Base-by-base conservation (phyloP, 2,329 filamentous ascomycete species). In the Fusarium praegraminearum region DNA sequence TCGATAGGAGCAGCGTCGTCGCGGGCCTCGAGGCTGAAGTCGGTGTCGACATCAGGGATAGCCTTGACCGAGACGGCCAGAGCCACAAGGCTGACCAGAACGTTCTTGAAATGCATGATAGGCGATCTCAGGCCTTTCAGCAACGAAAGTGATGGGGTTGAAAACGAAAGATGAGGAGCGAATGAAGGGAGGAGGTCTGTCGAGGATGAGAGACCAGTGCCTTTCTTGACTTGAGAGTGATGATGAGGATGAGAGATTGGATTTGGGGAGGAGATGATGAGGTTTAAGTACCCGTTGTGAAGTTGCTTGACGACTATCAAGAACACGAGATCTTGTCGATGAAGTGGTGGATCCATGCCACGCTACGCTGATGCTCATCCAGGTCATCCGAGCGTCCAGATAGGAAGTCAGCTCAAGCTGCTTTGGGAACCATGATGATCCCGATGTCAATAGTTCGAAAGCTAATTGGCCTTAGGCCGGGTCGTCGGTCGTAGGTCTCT, bases 51-150 rank as follows among this genome's bases (percentile, higher is more conserved):
- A n/a, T 49, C 43, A 16, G 70, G 65, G 26, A 72, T 51, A 20
- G 70, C 70, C 62, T 70, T 71, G 63, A 71, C 70, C 36, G 70
- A 56, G 36, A 70, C 54, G 59, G 70, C 9, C 62, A 70, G 26
- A 33, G 66, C 69, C 28, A 70, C 38, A 22, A 70, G 46, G 59
- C 70, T 72, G 66, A 70, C 32, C 33, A 72, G 24, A 13, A 72
- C 50, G 24, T 70, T 47, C 24, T 72, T 72, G 58, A 72, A 56
- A 63, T 70, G 69, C 69, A 72, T 72, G 53, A 43, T 65, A 59
- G 69, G 69, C 69, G 35, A 54, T 43, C 59, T 50, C 24, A 51
- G 35, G 62, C 67, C 67, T 63, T 70, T 72, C 57, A 57, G 49
- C 57, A 66, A 45, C 45, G 58, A 70, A 54, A 52, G 61, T 66